A percentile compares a stretch with the other conserved stretches of the same genome.
Conservation (phyloP, 192 early-diverging fungal genomes). For the Chytriomyces hyalinus region DNA sequence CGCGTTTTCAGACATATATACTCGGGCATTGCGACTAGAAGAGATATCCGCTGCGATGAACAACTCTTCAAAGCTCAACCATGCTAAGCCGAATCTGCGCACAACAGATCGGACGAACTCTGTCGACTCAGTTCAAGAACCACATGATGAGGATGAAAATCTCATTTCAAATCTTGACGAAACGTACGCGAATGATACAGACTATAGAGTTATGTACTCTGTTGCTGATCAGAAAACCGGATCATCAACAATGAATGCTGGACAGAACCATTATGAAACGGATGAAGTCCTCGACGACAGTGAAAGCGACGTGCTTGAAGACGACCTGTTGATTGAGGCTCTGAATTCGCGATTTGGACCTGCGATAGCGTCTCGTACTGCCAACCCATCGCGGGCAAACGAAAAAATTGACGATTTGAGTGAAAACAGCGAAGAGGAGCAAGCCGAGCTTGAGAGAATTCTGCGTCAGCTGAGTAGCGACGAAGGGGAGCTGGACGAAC, state of each 20-base stretch:
- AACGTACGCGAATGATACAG: slow-evolving; percentile 2
- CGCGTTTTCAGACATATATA: slow-evolving; percentile 10
- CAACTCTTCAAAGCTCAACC: neutral
- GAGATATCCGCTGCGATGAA: slow-evolving; percentile 6
- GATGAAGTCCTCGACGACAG: neutral
- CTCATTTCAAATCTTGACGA: slow-evolving; percentile 6
- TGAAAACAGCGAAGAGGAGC: neutral
- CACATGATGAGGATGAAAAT: neutral
- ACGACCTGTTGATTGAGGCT: slow-evolving; percentile 49
- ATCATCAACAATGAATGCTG: neutral
- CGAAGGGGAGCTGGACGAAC: slow-evolving; percentile 21
- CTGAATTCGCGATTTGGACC: slow-evolving; percentile 38
- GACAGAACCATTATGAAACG: neutral
- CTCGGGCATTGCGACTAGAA: slow-evolving; percentile 14
- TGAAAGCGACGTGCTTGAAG: slow-evolving; percentile 37
- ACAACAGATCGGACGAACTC: too few species aligned
- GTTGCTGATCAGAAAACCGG: slow-evolving; percentile 3
- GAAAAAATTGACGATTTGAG: neutral
- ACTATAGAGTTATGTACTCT: neutral
- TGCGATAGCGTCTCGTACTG: neutral
- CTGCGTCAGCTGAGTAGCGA: slow-evolving; percentile 8
- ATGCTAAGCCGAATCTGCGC: too few species aligned
- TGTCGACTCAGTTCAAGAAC: too few species aligned
- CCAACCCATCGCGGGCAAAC: neutral
- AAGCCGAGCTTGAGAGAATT: slow-evolving; percentile 12